Percentiles rank a stretch among this genome's conserved stretches.
These are phyloP conservation scores for Entomortierella lignicola DNA, from an alignment of 192 early-diverging fungal species.

Conservation along the genomic window DNA sequence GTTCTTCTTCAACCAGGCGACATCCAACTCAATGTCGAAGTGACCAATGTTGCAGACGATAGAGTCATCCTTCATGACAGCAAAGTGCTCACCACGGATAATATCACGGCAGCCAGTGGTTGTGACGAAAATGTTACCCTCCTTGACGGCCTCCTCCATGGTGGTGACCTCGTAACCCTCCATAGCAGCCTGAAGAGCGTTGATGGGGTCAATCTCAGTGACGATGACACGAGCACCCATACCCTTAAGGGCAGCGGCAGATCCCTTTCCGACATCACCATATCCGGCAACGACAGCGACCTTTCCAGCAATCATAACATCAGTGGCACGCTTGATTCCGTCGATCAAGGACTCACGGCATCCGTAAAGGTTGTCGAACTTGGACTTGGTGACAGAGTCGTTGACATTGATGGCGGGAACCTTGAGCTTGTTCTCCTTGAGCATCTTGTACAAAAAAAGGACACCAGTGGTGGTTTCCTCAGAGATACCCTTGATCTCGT, in stretches of 20 bases:
- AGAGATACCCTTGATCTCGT: conserved; percentile 92
- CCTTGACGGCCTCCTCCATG: conserved; percentile 92
- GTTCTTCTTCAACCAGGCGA: conserved; percentile 98
- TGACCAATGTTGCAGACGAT: conserved; percentile 99
- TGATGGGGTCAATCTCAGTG: conserved; percentile 99
- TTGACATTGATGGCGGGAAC: conserved; percentile 99
- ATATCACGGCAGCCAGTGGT: conserved; percentile 99
- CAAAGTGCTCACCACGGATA: conserved; percentile 91
- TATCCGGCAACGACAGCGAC: conserved; percentile 98
- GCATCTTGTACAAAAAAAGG: conserved; percentile 99
- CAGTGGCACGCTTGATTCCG: conserved; percentile 99
- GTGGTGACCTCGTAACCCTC: conserved; percentile 99
- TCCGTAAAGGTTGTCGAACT: conserved; percentile 99
- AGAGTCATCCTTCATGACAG: conserved; percentile 96
- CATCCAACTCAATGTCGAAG: conserved; percentile 99
- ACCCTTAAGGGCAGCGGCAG: conserved; percentile 95
- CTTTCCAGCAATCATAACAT: conserved; percentile 99
- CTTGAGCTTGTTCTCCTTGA: conserved; percentile 96
- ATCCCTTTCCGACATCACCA: conserved; percentile 99
- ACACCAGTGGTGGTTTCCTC: conserved; percentile 99
- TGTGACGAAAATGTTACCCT: conserved; percentile 98
- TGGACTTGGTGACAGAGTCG: conserved; percentile 99
- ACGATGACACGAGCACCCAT: conserved; percentile 99
- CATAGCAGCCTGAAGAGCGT: conserved; percentile 99
- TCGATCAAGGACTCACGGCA: conserved; percentile 99